A percentile compares a stretch with the other conserved stretches of the same genome.
phyloP scores from a whole-genome alignment of 305 asterid species.

The Solanum chacoense region DNA sequence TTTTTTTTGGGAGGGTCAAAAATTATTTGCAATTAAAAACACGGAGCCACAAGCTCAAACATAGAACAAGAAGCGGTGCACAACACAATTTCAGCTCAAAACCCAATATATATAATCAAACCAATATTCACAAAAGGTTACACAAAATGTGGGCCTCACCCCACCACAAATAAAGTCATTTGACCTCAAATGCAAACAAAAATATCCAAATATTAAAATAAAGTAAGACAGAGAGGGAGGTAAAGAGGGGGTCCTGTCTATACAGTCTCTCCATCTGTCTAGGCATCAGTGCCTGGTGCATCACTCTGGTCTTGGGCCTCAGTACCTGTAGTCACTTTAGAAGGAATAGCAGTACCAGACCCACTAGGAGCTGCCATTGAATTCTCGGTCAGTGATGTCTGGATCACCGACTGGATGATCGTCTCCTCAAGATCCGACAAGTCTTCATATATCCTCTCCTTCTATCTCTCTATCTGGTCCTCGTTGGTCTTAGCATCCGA shows the following conservation, averaged over 20 bases:
- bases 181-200: not conserved
- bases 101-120: not conserved
- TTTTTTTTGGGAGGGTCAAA: too few species aligned
- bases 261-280: not conserved
- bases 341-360: not conserved
- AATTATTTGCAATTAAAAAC: not conserved
- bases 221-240: not conserved
- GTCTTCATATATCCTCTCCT: too few species aligned
- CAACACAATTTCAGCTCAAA: not conserved
- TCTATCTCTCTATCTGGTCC: too few species aligned
- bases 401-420: too few species aligned
- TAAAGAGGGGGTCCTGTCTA: not conserved
- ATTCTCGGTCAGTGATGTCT: too few species aligned
- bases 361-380: not conserved
- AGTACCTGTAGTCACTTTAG: not conserved
- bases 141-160: not conserved
- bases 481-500: too few species aligned
- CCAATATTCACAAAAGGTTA: not conserved
- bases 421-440: too few species aligned
- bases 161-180: not conserved
- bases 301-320: too few species aligned
- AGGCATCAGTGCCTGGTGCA: not conserved
- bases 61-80: too few species aligned
- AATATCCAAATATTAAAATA: not conserved
- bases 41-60: not conserved